Conservation (phyloP, 2,329 filamentous ascomycete species). For the Pseudocercospora fuligena region DNA sequence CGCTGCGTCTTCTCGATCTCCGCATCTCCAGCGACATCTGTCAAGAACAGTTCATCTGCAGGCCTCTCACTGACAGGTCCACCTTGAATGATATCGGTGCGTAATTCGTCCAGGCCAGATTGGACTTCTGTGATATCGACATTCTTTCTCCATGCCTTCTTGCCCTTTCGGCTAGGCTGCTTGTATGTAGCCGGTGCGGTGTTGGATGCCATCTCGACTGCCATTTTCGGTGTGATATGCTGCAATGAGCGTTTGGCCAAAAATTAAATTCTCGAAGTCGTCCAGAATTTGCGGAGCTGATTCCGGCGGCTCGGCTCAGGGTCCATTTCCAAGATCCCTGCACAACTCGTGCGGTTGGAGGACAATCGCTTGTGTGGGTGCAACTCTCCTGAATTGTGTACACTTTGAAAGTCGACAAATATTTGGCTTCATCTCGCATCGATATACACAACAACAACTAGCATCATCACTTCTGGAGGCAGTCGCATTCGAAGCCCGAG, state of each 20-base stretch:
- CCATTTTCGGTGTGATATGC: not conserved
- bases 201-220: slow-evolving; percentile 21
- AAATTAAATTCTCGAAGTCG: not conserved
- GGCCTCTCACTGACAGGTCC: slow-evolving; percentile 84
- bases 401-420: not conserved
- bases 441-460: not conserved
- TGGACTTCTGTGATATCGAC: slow-evolving; percentile 89
- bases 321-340: slow-evolving; percentile 1
- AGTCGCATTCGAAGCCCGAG: not conserved
- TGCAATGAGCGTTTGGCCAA: not conserved
- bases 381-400: not conserved
- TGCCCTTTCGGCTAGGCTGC: slow-evolving; percentile 93
- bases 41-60: slow-evolving; percentile 80
- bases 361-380: not conserved
- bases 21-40: slow-evolving; percentile 76
- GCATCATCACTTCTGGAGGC: not conserved
- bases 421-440: not conserved
- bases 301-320: slow-evolving; percentile 5
- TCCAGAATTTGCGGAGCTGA: not conserved
- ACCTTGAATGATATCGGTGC: slow-evolving; percentile 89
- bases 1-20: slow-evolving; percentile 67
- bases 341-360: not conserved
- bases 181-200: slow-evolving; percentile 78
- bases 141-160: slow-evolving; percentile 99
- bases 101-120: slow-evolving; percentile 78